Evolutionary conservation across 192 early-diverging fungal species (phyloP), one percentile per base, ranked within the genome.

Genomic region (Podila horticola): DNA sequence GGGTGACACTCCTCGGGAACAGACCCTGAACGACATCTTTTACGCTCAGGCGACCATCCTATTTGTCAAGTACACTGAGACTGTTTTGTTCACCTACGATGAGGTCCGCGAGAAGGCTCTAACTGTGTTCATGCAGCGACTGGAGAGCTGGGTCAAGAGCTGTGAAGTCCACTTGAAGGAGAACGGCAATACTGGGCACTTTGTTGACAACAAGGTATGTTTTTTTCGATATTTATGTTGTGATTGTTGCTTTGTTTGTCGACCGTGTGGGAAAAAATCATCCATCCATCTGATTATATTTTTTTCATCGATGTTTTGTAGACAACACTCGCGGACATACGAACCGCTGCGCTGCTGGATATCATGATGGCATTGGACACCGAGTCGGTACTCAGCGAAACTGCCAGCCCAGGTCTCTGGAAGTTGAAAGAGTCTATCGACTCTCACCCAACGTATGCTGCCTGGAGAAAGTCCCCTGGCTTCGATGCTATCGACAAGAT

Each of bases 101-200:
- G 45, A 70, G 12, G 2, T 50, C 10, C 59, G 59, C 7, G 26
- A 24, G 9, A 48, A 70, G 58, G 68, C 58, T 0, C 11, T 70
- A 5, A 30, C 30, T 0, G 26, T 61, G 48, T 62, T 70, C 41
- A 15, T 68, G 15, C 55, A 68, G 17, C 22, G 17, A 17, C 55
- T 68, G 41, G 15, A 15, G 19, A 24, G n/a, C 29, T 68, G 57
- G 67, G 36, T 38, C 19, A 13, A 68, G 20, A 34, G 34, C 24
- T 59, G 57, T 59, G 57, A 68, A 33, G 38, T 2, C 7, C 57
- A 59, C 31, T 41, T 68, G 57, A 30, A 34, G 10, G 67, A 36
- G 36, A 59, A 30, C 22, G 68, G 68, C 17, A 61, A 70, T 36
- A 57, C 24, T 0, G 67, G 67, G n/a, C 34, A 68, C 52, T 68